Evolutionary conservation across 169 alveolate genomes (phyloP), one percentile per base, ranked within the genome.

Genomic region (Cystoisospora suis): DNA sequence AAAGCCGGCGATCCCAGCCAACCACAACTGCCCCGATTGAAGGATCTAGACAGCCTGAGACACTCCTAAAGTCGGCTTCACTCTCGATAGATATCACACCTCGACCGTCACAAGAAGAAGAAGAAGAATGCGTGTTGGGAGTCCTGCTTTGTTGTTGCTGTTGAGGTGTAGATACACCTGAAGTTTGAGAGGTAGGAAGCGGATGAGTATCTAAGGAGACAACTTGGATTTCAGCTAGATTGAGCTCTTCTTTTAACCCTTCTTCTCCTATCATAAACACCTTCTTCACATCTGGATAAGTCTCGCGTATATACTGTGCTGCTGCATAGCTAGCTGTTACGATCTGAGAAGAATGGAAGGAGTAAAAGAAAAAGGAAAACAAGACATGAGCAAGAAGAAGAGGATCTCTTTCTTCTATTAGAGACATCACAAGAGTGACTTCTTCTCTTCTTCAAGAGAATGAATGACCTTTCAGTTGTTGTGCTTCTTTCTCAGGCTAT

Each of bases 1-100:
- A 3, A 29, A 81, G 61, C 36, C 20, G 34, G 15, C 88, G 70
- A 32, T 81, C 88, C 88, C 75, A 81, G 49, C 88, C 88, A n/a
- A 81, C 75, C 1, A 49, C 88, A 0, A 81, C 88, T 23, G 88
- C 88, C 0, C 75, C 75, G 59, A 81, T 75, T 0, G 45, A 17
- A 29, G 88, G 88, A 34, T 81, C 88, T 20, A 81, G 75, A 4
- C 49, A 3, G 27, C 27, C 44, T 75, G 49, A n/a, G 40, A 49
- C 0, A 0, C 27, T 2, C 38, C 17, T 36, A 32, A 44, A 44
- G 15, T 17, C 75, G 38, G 27, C 47, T 27, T 72, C 83, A 36
- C 34, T 17, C 1, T 12, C 9, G 42, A 72, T 40, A 34, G 58
- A 15, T 17, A 20, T 15, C 12, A 23, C 12, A 53, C 65, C 12